phyloP scores from a whole-genome alignment of 768 basidiomycete species.

The Tricholoma hemisulphureum region DNA sequence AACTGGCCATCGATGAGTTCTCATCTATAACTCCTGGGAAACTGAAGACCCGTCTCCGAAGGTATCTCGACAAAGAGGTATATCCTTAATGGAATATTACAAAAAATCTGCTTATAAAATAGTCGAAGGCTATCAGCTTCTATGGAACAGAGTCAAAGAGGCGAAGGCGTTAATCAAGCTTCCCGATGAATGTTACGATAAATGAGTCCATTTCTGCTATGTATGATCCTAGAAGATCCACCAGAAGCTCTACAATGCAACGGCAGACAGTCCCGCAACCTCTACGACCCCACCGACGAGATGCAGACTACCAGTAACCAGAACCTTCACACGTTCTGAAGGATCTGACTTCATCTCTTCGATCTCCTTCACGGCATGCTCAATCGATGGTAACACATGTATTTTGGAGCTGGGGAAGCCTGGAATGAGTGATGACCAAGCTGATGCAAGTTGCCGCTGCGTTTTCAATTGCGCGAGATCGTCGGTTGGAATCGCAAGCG shows the following conservation, averaged over 20 bases:
- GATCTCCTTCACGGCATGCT: conserved; percentile 79
- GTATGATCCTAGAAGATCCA: background rate
- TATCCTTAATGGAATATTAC: conserved; percentile 9
- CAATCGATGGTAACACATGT: conserved; percentile 82
- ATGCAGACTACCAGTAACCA: conserved; percentile 92
- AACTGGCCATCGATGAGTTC: conserved; percentile 35
- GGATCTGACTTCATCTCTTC: conserved; percentile 38
- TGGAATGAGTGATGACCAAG: conserved; percentile 69
- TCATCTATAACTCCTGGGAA: conserved; percentile 23
- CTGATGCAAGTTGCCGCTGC: conserved; percentile 72
- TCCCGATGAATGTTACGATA: too few species aligned
- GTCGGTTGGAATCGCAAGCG: conserved; percentile 57
- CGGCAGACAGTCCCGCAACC: conserved; percentile 76
- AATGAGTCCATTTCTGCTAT: too few species aligned
- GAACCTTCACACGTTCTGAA: conserved; percentile 46
- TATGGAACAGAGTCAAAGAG: conserved; percentile 38
- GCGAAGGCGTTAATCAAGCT: conserved; percentile 16
- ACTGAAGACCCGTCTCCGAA: conserved; percentile 40
- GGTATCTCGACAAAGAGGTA: conserved; percentile 59
- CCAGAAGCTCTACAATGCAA: conserved; percentile 46
- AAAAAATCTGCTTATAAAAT: background rate
- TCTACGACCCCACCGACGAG: conserved; percentile 93
- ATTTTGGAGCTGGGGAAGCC: conserved; percentile 59
- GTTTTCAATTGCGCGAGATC: conserved; percentile 67
- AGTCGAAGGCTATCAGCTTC: conserved; percentile 52